Conservation (phyloP, 2,329 filamentous ascomycete genomes). For the Ophiognomonia clavigignenti-juglandacearum region DNA sequence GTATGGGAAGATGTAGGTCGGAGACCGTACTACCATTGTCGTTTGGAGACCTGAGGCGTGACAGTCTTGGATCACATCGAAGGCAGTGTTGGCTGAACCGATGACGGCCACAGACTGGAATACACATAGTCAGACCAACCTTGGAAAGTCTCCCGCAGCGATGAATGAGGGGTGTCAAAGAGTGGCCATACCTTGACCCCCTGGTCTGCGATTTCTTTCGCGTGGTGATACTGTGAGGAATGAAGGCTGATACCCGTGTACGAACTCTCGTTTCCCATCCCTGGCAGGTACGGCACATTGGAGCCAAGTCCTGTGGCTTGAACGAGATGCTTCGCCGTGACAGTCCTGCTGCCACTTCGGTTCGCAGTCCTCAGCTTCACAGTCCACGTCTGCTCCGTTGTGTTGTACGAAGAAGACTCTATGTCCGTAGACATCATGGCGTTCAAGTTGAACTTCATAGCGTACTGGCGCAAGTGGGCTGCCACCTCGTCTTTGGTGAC, state of each 20-base stretch:
- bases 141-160: background rate
- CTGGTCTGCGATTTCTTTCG: constrained; percentile 22
- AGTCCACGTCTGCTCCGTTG: constrained; percentile 29
- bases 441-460: constrained; percentile 42
- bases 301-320: constrained; percentile 43
- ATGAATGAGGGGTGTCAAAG: no score
- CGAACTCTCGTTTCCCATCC: constrained; percentile 30
- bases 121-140: constrained; percentile 2
- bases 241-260: constrained; percentile 41
- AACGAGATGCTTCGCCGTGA: constrained; percentile 37
- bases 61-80: constrained; percentile 33
- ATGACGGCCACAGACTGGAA: constrained; percentile 26
- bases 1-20: constrained; percentile 29
- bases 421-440: constrained; percentile 35
- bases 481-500: constrained; percentile 42
- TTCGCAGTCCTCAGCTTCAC: constrained; percentile 24
- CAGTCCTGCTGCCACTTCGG: constrained; percentile 21
- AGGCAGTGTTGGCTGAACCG: constrained; percentile 36
- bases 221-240: constrained; percentile 36
- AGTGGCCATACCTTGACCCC: constrained; percentile 17
- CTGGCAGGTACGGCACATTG: constrained; percentile 32
- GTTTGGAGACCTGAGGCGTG: constrained; percentile 24
- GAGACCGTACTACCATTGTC: constrained; percentile 30
- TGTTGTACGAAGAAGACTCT: constrained; percentile 32
- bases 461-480: constrained; percentile 43